Evolutionary conservation across 176 grass and related monocot genomes (phyloP), one percentile per base, ranked within the genome.

Genomic region (Avena atlantica): DNA sequence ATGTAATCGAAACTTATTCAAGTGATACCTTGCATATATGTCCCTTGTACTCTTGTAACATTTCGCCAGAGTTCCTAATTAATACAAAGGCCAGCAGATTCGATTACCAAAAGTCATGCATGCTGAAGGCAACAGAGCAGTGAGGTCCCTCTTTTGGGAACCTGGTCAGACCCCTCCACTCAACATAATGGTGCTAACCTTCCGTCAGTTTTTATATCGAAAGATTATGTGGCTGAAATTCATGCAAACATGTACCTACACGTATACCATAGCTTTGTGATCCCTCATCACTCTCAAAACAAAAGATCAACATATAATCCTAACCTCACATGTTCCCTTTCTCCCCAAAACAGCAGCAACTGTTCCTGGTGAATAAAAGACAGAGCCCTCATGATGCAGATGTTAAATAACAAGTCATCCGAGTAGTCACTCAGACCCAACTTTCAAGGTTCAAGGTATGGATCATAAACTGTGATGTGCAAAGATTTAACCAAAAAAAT

Each of bases 11-110:
- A 69, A 53, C 31, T 78, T 88, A 21, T 84, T 45, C 17, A 37
- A 34, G 47, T 34, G 17, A 63, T 86, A 97, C 94, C 90, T 97
- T 97, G 94, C 94, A 97, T 42, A 74, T 85, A 84, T 98, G 96
- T 13, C 96, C 93, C 85, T 92, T 98, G 70, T 95, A 98, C 45
- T 98, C 96, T 80, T 98, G 96, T 79, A 98, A 74, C 36, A 93
- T 85, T 87, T 98, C 96, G 58, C 96, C 96, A 37, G 90, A 65
- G 69, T 94, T 84, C 92, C 96, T 98, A 80, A 86, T 59, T 6
- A 86, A 91, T 19, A 25, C 45, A 65, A 86, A 67, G 25, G 11
- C 2, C 27, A 65, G 81, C 66, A 77, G 21, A 13, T 68, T 77
- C 9, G 29, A 50, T 63, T 71, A 55, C 7, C 24, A 69, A 76